A percentile compares a stretch with the other conserved stretches of the same genome.
These are phyloP conservation scores for Ceratobasidium sp. DNA, from an alignment of 1,284 basidiomycete species.

Conservation along the genomic window DNA sequence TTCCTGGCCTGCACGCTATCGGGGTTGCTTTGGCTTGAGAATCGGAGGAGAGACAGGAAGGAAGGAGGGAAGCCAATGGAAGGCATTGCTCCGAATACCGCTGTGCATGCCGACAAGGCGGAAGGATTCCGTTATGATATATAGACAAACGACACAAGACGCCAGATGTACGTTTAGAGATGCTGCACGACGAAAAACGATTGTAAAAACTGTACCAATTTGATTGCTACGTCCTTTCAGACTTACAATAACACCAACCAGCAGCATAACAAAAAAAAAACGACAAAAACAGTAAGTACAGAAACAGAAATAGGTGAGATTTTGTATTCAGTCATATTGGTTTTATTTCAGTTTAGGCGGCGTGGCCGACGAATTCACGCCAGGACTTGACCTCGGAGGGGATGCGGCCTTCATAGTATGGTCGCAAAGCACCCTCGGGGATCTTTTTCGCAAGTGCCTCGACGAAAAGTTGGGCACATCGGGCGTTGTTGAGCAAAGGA, in stretches of 20 bases:
- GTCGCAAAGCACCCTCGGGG: slow-evolving; percentile 80
- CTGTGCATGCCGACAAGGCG: slow-evolving; percentile 27
- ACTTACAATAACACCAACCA: not conserved
- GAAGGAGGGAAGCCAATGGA: not conserved
- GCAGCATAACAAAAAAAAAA: not conserved
- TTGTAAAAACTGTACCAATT: not conserved
- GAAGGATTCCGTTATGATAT: slow-evolving; percentile 27
- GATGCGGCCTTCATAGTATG: slow-evolving; percentile 89
- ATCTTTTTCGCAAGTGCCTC: slow-evolving; percentile 91
- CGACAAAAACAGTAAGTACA: not conserved
- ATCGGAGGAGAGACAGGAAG: not conserved
- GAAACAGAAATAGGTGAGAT: not conserved
- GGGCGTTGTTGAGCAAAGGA: slow-evolving; percentile 91
- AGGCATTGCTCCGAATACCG: slow-evolving; percentile 18
- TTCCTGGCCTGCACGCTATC: not conserved
- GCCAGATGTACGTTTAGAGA: not conserved
- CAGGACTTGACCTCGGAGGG: slow-evolving; percentile 94
- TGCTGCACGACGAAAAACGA: not conserved
- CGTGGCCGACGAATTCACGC: slow-evolving; percentile 84
- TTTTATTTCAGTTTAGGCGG: slow-evolving; percentile 44
- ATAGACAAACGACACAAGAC: not conserved
- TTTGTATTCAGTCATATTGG: too few relatives aligned
- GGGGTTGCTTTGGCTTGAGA: not conserved
- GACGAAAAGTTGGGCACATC: slow-evolving; percentile 90
- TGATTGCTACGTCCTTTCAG: not conserved